Evolutionary conservation across 805 yeast genomes (phyloP).

Genomic region (Suhomyces canberraensis): DNA sequence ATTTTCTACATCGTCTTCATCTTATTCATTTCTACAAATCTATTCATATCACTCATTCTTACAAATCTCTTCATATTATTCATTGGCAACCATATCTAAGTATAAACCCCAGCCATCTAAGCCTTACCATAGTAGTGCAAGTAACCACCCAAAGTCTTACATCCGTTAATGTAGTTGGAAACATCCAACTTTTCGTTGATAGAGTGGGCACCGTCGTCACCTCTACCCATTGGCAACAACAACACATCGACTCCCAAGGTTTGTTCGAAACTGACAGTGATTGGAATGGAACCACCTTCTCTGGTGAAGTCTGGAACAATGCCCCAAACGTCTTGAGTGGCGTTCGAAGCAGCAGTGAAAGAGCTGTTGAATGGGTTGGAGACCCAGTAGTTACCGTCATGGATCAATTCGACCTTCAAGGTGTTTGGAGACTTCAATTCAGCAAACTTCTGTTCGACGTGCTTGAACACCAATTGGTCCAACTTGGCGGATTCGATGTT

Average conservation of each 20-base stretch:
- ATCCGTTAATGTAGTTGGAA: slow-evolving; percentile 87
- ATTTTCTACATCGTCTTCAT: no score
- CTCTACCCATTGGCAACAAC: slow-evolving; percentile 95
- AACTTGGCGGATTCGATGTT: slow-evolving; percentile 78
- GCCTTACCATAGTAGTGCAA: slow-evolving; percentile 70
- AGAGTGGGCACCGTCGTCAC: slow-evolving; percentile 99
- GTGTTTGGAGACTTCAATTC: slow-evolving; percentile 75
- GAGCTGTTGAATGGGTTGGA: slow-evolving; percentile 89
- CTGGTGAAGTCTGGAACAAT: slow-evolving; percentile 95
- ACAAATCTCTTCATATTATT: no score
- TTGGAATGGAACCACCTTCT: slow-evolving; percentile 99
- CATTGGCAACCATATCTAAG: no score
- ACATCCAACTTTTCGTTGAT: slow-evolving; percentile 92
- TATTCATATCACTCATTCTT: no score
- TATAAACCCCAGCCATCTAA: slow-evolving; percentile 1
- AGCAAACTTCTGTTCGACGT: slow-evolving; percentile 63
- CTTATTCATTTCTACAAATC: no score
- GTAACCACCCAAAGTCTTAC: slow-evolving; percentile 90
- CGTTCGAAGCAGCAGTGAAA: slow-evolving; percentile 90
- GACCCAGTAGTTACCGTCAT: slow-evolving; percentile 96
- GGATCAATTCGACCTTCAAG: slow-evolving; percentile 70
- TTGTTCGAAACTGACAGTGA: slow-evolving; percentile 89
- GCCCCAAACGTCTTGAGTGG: slow-evolving; percentile 92
- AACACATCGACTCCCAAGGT: slow-evolving; percentile 81
- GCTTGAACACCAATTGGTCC: slow-evolving; percentile 71